phyloP scores from a whole-genome alignment of 768 basidiomycete genomes.

The Pleurotus cornucopiae region DNA sequence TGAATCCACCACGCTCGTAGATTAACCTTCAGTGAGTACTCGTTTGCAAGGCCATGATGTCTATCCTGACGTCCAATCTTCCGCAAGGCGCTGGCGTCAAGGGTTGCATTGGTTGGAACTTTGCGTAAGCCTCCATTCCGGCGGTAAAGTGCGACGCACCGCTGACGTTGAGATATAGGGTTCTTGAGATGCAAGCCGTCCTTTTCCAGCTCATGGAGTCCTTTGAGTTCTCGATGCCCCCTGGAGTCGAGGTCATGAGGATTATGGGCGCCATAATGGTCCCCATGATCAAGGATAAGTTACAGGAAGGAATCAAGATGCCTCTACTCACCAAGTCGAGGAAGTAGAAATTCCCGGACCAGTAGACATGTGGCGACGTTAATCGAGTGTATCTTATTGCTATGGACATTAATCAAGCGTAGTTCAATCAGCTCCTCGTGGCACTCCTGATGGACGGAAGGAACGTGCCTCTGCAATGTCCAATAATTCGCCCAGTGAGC shows the following conservation, averaged over 20 bases:
- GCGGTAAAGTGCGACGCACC: background rate
- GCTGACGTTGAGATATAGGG: slow-evolving; percentile 13
- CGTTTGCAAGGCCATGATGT: background rate
- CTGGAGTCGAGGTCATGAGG: background rate
- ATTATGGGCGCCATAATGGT: background rate
- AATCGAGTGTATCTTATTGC: too few relatives aligned
- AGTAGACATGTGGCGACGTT: too few relatives aligned
- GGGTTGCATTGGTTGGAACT: slow-evolving; percentile 24
- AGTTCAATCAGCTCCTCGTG: too few relatives aligned
- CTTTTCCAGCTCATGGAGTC: slow-evolving; percentile 47
- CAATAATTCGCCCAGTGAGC: too few relatives aligned
- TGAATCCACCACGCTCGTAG: slow-evolving; percentile 5
- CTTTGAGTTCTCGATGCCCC: slow-evolving; percentile 40
- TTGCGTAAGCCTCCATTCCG: slow-evolving; percentile 18
- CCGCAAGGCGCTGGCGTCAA: slow-evolving; percentile 16
- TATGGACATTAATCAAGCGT: too few relatives aligned
- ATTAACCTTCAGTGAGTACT: slow-evolving; percentile 17
- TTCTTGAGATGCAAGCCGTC: slow-evolving; percentile 55
- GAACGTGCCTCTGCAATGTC: too few relatives aligned
- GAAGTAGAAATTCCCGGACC: background rate
- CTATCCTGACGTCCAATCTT: too few relatives aligned
- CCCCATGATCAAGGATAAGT: slow-evolving; percentile 8
- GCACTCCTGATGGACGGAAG: too few relatives aligned
- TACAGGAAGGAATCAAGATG: slow-evolving; percentile 23
- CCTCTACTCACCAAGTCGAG: slow-evolving; percentile 17